Conservation (phyloP, 805 yeast species). For the Suhomyces prunicola region DNA sequence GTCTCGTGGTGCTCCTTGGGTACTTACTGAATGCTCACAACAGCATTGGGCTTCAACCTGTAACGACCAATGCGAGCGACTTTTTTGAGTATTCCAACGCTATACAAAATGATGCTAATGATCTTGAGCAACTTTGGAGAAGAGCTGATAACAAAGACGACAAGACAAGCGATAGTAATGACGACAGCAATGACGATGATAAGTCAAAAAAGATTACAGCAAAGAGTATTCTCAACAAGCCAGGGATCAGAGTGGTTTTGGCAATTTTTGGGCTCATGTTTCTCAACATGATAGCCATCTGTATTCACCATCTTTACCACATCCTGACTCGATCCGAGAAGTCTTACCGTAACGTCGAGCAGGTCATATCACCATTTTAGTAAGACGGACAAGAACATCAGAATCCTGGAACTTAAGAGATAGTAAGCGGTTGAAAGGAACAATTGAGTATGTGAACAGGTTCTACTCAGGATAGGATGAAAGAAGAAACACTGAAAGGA, state of each 20-base stretch:
- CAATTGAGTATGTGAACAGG: not conserved
- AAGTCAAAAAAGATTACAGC: constrained; percentile 4
- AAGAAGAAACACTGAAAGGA: not conserved
- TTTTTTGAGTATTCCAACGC: not conserved
- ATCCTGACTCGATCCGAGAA: constrained; percentile 25
- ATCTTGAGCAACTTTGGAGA: not conserved
- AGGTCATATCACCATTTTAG: constrained; percentile 34
- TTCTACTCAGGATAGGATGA: not conserved
- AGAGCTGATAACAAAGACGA: not conserved
- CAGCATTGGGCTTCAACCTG: not conserved
- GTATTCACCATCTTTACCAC: constrained; percentile 37
- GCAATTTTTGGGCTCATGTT: constrained; percentile 34
- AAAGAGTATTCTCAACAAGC: constrained; percentile 13
- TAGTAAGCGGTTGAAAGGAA: not conserved
- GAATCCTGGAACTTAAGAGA: not conserved
- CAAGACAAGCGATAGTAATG: not conserved
- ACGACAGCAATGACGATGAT: not conserved
- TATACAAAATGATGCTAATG: not conserved
- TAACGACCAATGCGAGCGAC: not conserved
- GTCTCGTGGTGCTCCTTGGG: not conserved
- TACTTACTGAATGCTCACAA: not conserved
- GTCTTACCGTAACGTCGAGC: constrained; percentile 34
- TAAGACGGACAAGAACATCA: not conserved
- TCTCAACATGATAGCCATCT: constrained; percentile 34
- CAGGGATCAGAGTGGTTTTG: constrained; percentile 31